Evolutionary conservation across 176 grass and related monocot species (phyloP), one percentile per base, ranked within the genome.

Genomic region (Hordeum marinum): DNA sequence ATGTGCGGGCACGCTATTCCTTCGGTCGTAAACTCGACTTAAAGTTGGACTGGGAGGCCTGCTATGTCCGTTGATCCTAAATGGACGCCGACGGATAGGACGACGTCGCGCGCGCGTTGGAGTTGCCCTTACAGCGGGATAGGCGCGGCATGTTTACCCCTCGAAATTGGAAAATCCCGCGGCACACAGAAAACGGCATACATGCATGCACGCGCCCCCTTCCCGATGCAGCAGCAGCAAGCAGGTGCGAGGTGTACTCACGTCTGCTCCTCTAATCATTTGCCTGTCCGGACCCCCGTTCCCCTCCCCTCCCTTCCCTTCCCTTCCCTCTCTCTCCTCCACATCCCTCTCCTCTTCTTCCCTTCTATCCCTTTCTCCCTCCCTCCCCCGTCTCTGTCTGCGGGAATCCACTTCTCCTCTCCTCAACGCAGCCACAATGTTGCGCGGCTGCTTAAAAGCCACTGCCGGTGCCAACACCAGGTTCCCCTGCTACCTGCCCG

Each of bases 371-470:
- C 63, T 37, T 15, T 39, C 68, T 61, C 23, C 7, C 21, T 12
- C 34, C 68, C 26, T 9, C 17, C 17, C 2, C 29, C 45, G 24
- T 90, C 83, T 39, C 83, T 82, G 54, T 90, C 84, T 11, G 7
- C 11, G 11, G 58, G 84, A 87, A 83, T 87, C 88, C 66, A 66
- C 57, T 83, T 8, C 54, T 18, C 48, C 8, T 59, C 79, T 18
- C 48, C 20, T 66, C 84, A 77, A 46, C 65, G 36, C 73, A 72
- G 11, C 78, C 65, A 50, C 80, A 66, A 61, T 76, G 82, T 54
- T 9, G 32, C 17, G 13, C 87, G 62, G 55, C 81, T 57, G 6
- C 60, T 89, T 89, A 89, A 85, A 80, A 75, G 36, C 76, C 78
- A 61, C 36, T 25, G 46, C 6, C 17, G 72, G 26, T 41, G 67